Evolutionary conservation across 768 basidiomycete genomes (phyloP), one percentile per base, ranked within the genome.

Genomic region (Macrolepiota dolichaula): DNA sequence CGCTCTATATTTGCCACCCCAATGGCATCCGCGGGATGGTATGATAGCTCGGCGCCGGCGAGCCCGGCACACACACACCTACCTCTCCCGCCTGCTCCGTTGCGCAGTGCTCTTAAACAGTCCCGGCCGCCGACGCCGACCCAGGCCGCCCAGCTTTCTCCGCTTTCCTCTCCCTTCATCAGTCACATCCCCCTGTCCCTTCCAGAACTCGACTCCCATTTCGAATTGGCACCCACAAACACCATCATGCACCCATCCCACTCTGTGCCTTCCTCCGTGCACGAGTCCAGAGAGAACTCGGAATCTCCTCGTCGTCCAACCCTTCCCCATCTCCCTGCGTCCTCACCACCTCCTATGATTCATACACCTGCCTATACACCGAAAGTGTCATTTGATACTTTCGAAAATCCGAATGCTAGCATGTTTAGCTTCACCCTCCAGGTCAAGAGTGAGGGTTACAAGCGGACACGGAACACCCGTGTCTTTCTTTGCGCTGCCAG

Each of bases 401-500:
- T 94, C 59, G 91, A 92, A 75, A 91, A 92, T 71, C 81, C 87
- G 11, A 84, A 79, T 25, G 88, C 89, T 6, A 82, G 83, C 69
- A 91, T 94, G 89, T 94, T 94, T 75, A 88, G 85, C n/a, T 93
- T 86, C 68, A 93, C 92, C 0, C 82, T 94, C 13, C 86, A 84
- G 69, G 92, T 91, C 19, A 93, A 96, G 72, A 87, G 85, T 7
- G 91, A 88, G 1, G 89, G 89, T 1, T 98, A 94, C 72, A 76
- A 78, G 46, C 82, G 92, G 32, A 87, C 80, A 2, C 80, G 88
- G 29, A 84, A 85, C 55, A 96, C 94, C 0, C 82, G 96, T 0
- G 92, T 92, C 1, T 98, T 94, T 73, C 80, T 97, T 0, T 96
- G 94, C 62, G 96, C 96, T 0, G 82, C 92, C 1, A 92, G 91